Evolutionary conservation across 345 rosid species (phyloP), one percentile per base, ranked within the genome.

Genomic region (Physaria fendleri): DNA sequence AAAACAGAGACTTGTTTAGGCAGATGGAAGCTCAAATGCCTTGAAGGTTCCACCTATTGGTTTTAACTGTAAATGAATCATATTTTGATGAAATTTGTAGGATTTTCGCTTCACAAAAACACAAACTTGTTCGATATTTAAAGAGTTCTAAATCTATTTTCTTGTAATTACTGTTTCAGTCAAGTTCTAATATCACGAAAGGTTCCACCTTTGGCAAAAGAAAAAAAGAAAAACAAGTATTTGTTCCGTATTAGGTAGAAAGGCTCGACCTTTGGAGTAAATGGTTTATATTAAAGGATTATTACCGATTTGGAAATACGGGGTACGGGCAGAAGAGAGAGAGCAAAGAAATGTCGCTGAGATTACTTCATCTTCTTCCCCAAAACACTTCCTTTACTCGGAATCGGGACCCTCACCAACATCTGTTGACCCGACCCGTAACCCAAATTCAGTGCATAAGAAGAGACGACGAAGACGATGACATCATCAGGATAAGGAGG

Each of bases 311-410:
- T n/a, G n/a, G n/a, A n/a, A n/a, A n/a, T n/a, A n/a, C n/a, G n/a
- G n/a, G n/a, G n/a, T n/a, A 56, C 9, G 27, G 24, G 32, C 11
- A 17, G 6, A 42, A 39, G 27, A 28, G 66, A 41, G 45, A 2
- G 32, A 21, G 18, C 52, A 27, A 10, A 32, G 16, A 41, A 8
- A 85, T 85, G 93, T 78, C 86, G 32, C 37, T 76, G 13, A 64
- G 62, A 41, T 62, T 73, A 23, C 41, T 77, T 40, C 35, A 68
- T 50, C 47, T 74, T 11, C 43, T 71, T 5, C 52, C 59, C 9
- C 75, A 74, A 41, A 65, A 27, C 8, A 27, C 32, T 28, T 43
- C 5, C 44, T 71, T 45, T 43, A 2, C 30, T 38, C 65, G 47
- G 55, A 43, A 43, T 62, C 56, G 33, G 29, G 34, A 25, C 42